These are phyloP conservation scores for Isochrysis galbana DNA, from an alignment of 78 protist species.

Conservation along the genomic window DNA sequence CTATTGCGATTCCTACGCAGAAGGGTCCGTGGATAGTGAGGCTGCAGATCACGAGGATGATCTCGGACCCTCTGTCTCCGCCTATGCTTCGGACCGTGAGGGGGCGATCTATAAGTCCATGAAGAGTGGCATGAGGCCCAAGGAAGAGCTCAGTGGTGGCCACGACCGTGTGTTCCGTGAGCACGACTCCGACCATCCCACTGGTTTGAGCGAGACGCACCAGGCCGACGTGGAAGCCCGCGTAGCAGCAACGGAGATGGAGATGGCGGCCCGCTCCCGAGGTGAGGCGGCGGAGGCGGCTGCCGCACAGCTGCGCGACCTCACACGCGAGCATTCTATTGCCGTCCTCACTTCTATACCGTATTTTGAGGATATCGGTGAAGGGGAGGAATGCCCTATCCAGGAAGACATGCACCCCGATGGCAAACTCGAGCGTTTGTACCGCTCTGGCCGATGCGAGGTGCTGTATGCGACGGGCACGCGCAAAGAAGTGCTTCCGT, in stretches of 20 bases:
- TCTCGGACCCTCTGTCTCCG: too few relatives aligned
- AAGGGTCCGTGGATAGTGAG: too few relatives aligned
- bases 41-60: too few relatives aligned
- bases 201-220: too few relatives aligned
- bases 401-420: not conserved
- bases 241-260: not conserved
- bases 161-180: too few relatives aligned
- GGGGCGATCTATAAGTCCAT: too few relatives aligned
- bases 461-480: not conserved
- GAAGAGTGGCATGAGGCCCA: too few relatives aligned
- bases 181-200: too few relatives aligned
- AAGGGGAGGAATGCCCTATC: not conserved
- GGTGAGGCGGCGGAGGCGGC: not conserved
- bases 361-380: not conserved
- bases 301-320: not conserved
- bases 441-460: not conserved
- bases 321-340: not conserved
- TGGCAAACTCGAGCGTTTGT: not conserved
- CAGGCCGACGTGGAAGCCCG: too few relatives aligned
- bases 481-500: conserved; percentile 11
- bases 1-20: too few relatives aligned
- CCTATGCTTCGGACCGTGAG: too few relatives aligned
- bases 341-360: not conserved
- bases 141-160: too few relatives aligned
- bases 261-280: not conserved